These are phyloP conservation scores for Acacia melanoxylon DNA, from an alignment of 306 rosid species.

Conservation along the genomic window DNA sequence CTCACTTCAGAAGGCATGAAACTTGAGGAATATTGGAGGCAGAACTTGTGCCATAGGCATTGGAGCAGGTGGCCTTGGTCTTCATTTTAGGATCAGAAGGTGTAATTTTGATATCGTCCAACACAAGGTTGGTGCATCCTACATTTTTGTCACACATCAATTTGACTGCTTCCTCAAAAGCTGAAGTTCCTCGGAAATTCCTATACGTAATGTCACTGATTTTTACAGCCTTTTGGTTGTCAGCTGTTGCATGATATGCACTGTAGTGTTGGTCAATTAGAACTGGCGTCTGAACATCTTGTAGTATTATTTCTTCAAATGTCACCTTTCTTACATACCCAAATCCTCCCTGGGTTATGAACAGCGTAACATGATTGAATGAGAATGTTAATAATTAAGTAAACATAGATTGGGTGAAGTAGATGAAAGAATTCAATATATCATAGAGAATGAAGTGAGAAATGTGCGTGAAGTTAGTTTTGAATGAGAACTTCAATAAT, in stretches of 20 bases:
- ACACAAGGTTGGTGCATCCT: conserved; percentile 35
- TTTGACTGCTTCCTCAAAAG: conserved; percentile 12
- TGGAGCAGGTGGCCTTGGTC: conserved; percentile 21
- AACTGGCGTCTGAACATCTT: conserved; percentile 30
- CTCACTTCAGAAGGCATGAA: conserved; percentile 29
- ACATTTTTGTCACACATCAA: conserved; percentile 21
- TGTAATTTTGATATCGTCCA: conserved; percentile 27
- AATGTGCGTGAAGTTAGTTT: not conserved
- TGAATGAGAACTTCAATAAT: not conserved
- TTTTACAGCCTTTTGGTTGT: not conserved
- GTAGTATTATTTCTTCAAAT: conserved; percentile 39
- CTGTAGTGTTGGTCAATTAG: conserved; percentile 46
- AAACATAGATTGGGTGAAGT: not conserved
- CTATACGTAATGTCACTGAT: conserved; percentile 45
- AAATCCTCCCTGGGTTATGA: conserved; percentile 41
- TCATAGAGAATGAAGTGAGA: not conserved
- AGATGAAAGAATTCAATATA: not conserved
- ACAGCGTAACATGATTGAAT: not conserved
- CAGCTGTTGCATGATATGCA: rapidly evolving
- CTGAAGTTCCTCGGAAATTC: conserved; percentile 44
- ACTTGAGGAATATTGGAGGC: conserved; percentile 25
- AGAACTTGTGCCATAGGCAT: conserved; percentile 25
- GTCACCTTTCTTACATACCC: conserved; percentile 53
- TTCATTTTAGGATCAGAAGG: not conserved
- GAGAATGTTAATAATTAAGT: not conserved